Percentiles rank a stretch among this genome's conserved stretches.
phyloP scores from a whole-genome alignment of 1,284 basidiomycete genomes.

The Abortiporus biennis region DNA sequence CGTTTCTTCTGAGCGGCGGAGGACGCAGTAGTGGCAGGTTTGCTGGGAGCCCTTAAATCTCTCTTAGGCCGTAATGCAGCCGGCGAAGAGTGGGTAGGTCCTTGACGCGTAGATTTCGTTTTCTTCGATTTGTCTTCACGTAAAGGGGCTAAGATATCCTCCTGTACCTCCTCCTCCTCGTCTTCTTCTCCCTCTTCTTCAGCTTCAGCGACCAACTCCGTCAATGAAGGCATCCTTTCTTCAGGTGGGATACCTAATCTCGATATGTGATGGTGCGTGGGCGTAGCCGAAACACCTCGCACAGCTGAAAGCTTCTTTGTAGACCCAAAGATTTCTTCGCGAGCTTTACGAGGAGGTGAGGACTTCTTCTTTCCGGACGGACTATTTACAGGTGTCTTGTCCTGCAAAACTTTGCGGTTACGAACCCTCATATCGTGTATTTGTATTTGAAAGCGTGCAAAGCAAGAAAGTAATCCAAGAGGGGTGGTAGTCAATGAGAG shows the following conservation, averaged over 20 bases:
- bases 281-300: neutral
- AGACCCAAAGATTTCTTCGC: neutral
- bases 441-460: neutral
- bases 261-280: neutral
- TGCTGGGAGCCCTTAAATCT: neutral
- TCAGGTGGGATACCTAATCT: too few species aligned
- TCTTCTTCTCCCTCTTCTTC: too few species aligned
- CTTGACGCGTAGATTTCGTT: neutral
- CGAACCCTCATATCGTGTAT: conserved; percentile 2
- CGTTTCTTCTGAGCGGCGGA: too few species aligned
- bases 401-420: conserved; percentile 8
- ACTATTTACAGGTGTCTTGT: conserved; percentile 12
- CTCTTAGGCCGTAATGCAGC: neutral
- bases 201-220: too few species aligned
- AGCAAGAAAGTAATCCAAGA: neutral
- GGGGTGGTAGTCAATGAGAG: neutral
- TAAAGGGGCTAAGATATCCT: too few species aligned
- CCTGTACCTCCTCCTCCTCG: too few species aligned
- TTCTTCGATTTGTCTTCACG: neutral
- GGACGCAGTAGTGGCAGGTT: neutral
- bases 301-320: neutral
- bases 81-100: neutral
- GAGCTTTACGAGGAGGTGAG: neutral
- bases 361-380: neutral
- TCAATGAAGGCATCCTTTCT: too few species aligned